Evolutionary conservation across 73 alveolate species (phyloP), one percentile per base, ranked within the genome.

Genomic region (Paramecium sexaurelia): DNA sequence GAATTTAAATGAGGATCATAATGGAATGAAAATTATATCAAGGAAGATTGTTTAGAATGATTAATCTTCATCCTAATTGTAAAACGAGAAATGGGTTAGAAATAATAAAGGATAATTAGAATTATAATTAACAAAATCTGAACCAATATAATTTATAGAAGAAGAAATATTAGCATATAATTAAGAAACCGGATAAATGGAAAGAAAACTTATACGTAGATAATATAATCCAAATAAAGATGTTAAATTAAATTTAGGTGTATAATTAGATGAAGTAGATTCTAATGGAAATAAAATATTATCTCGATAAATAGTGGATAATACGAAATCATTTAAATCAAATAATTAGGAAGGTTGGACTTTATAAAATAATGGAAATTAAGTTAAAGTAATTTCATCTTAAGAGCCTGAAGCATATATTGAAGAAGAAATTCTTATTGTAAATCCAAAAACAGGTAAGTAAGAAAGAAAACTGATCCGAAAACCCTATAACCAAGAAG

Each of bases 361-460:
- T 29, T 2, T 15, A 22, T 6, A 61, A 61, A 29, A 26, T 29
- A 61, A 61, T 61, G 83, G 83, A 29, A 32, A 17, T 11, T 61
- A 61, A 61, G n/a, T 61, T 61, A 61, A 61, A 61, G 10, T 61
- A 24, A 61, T 61, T 29, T 61, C 83, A 10, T 29, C 83, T 6
- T 11, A 26, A 27, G 83, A 61, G 5, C 83, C 83, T 61, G 83
- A 61, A 24, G 83, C 83, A 61, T 61, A 29, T 26, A 61, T 61
- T 2, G 83, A 61, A 32, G 83, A 61, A 61, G 83, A 61, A 61
- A 13, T 61, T 2, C 26, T 61, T 9, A 20, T 61, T 10, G 1
- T 61, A 61, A 61, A 61, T 61, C 83, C 83, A 13, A 61, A 61
- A 32, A 61, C 83, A 29, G 83, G 83, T 0, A 61, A 61, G 11